Base-by-base conservation (phyloP, 306 rosid species). In the Carpinus viminea region DNA sequence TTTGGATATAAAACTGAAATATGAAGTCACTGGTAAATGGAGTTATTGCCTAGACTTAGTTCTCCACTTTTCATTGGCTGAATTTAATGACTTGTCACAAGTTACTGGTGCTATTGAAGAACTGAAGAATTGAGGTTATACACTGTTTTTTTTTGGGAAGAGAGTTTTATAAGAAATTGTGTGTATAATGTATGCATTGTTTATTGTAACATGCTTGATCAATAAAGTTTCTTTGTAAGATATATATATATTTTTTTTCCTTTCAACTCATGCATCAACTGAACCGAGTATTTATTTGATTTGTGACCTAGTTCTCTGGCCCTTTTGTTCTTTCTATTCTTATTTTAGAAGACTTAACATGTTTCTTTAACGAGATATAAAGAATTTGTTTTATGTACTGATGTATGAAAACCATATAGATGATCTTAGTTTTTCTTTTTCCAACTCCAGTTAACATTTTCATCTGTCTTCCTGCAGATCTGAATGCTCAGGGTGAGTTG, bases 401-500 rank as follows among this genome's bases (percentile, higher is more conserved):
- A 28, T 74, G 53, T 80, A 38, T 69, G 26, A 5, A 74, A 36
- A 70, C 31, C 24, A 62, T 62, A 18, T 53, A 18, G 28, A 56
- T 79, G 68, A 53, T 51, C 24, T 20, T 17, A 54, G n/a, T 12
- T 61, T 64, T 13, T 41, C 59, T 71, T 43, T 10, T 84, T 62
- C 72, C 57, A 55, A 45, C 26, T 54, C 78, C 57, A 55, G 34
- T 43, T 83, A 73, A 85, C 60, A 51, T 79, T 65, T 74, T 78
- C 46, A 50, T 75, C 36, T 88, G 81, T 47, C 28, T 81, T 76
- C 43, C 71, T 86, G 84, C 89, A 90, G 92, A 85, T 79, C 82
- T 83, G 34, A 84, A 82, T 89, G 89, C 80, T 72, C 78, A 75
- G 28, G 91, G 80, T 53, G 93, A 91, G 56, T 79, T 91, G 82